These are phyloP conservation scores for Suaeda aralocaspica DNA, from an alignment of 148 eudicot species.

Conservation along the genomic window DNA sequence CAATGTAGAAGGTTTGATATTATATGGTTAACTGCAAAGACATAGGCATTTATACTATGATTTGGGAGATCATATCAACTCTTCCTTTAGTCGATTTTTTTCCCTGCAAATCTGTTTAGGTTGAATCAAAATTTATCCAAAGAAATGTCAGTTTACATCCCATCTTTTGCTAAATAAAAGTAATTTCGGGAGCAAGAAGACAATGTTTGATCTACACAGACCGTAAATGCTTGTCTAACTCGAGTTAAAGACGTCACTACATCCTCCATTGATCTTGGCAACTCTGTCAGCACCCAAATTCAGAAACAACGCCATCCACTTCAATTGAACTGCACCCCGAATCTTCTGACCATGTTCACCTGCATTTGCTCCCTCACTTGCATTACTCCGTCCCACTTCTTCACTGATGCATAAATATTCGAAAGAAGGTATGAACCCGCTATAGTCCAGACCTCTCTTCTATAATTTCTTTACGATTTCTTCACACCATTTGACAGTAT, in stretches of 20 bases:
- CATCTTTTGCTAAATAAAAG: neutral
- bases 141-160: neutral
- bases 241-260: conserved; percentile 25
- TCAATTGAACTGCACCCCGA: conserved; percentile 67
- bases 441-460: conserved; percentile 34
- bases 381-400: conserved; percentile 56
- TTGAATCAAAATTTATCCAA: too few relatives aligned
- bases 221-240: conserved; percentile 41
- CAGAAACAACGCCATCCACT: conserved; percentile 47
- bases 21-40: too few relatives aligned
- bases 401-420: conserved; percentile 53
- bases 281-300: conserved; percentile 49
- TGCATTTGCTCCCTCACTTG: conserved; percentile 49
- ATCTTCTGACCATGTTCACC: conserved; percentile 39
- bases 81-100: too few relatives aligned
- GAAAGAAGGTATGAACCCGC: conserved; percentile 62
- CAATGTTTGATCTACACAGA: conserved; percentile 25
- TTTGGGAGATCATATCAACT: too few relatives aligned
- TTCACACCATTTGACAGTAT: conserved; percentile 39
- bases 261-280: conserved; percentile 35
- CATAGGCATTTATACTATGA: too few relatives aligned
- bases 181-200: conserved; percentile 10
- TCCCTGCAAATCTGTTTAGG: too few relatives aligned
- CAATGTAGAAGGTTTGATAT: too few relatives aligned
- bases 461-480: conserved; percentile 36